Base-by-base conservation (phyloP, 768 basidiomycete genomes). In the Baorangia bicolor region DNA sequence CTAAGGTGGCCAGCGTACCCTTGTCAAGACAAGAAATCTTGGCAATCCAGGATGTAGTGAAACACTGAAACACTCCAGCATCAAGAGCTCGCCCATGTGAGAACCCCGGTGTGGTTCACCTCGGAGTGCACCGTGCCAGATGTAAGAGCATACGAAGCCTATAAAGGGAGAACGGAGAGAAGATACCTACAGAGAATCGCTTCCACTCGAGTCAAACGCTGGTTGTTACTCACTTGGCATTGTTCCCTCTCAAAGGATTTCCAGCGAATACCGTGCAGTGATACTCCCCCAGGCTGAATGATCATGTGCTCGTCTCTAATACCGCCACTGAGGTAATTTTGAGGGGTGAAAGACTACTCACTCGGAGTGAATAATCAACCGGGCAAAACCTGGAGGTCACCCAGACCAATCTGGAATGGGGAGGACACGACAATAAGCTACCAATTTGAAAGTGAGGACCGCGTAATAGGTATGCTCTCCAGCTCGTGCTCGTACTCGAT, bases 401-500 rank as follows among this genome's bases (percentile, higher is more conserved):
- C 38, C 31, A 23, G 20, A 21, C 25, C 39, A 27, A 27, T 21
- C 31, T 16, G 42, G 44, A 57, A 23, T 14, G 34, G 47, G 14
- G 38, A 35, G n/a, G 25, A 39, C 46, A 47, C 30, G 25, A 50
- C 42, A 53, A 5, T 42, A 52, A n/a, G 40, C 64, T 79, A 85
- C 83, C 83, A 84, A 60, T 77, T 79, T 40, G 80, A 76, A 58
- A 83, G 68, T 14, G 74, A 74, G 39, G 80, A 80, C 60, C 78
- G 80, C 35, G 77, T 77, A 42, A 85, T 72, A 39, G 82, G 82
- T 49, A 83, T 69, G 60, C 79, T 86, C 67, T 88, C 92, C 72
- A 89, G 78, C 75, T 97, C 95, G 69, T 92, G 85, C 72, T 98
- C 95, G 84, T 97, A 97, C 73, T 98, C 96, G 65, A 98, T 88